Conservation (phyloP, 1,284 basidiomycete species). For the Trichosporon sp. region DNA sequence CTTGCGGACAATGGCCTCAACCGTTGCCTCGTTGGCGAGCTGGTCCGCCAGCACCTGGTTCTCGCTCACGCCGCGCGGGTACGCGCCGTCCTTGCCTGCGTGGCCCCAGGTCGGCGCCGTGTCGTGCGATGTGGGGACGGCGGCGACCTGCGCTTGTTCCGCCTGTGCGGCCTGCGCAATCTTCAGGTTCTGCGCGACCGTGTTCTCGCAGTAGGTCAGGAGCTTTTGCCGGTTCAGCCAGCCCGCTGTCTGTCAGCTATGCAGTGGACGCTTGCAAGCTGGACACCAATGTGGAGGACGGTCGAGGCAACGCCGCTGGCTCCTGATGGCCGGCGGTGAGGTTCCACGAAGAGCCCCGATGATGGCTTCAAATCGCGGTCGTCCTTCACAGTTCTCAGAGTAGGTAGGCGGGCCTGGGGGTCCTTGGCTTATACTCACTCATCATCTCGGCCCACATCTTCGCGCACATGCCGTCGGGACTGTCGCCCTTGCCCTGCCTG, state of each 20-base stretch:
- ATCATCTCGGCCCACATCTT: constrained; percentile 80
- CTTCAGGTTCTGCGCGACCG: constrained; percentile 61
- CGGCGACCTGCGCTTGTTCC: constrained; percentile 21
- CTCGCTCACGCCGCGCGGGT: constrained; percentile 65
- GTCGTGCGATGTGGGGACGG: constrained; percentile 20
- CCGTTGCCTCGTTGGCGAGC: constrained; percentile 73
- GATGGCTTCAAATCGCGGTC: no score
- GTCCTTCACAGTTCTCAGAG: no score
- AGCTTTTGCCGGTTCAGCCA: constrained; percentile 79
- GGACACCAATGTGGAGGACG: no score
- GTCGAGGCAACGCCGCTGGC: no score
- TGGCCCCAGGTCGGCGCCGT: constrained; percentile 8
- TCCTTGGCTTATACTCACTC: constrained; percentile 60
- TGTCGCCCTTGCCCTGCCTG: constrained; percentile 46
- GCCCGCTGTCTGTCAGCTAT: constrained; percentile 62
- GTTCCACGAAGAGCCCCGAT: no score
- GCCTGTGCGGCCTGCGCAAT: background rate
- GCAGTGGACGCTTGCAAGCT: no score
- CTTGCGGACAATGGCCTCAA: constrained; percentile 77
- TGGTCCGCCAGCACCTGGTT: constrained; percentile 78
- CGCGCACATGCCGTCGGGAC: constrained; percentile 66
- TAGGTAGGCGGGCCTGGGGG: no score
- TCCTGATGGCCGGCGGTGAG: no score
- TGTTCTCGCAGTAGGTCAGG: constrained; percentile 73
- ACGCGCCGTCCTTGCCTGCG: constrained; percentile 44